Conservation (phyloP, 2,329 filamentous ascomycete genomes). For the Rhinocladiella mackenziei region DNA sequence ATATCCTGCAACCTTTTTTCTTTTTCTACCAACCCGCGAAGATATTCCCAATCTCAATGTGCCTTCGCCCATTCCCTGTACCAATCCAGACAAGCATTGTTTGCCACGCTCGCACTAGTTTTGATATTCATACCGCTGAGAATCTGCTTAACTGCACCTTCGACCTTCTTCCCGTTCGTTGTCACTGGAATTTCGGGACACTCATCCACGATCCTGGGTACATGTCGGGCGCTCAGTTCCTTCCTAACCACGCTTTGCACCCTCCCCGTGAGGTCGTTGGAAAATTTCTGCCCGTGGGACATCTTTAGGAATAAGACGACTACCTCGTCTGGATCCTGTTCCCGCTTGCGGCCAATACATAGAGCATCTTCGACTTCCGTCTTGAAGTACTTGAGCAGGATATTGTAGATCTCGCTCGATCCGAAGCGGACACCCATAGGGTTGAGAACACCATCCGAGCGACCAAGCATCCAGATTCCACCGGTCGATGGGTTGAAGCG, state of each 20-base stretch:
- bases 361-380: slow-evolving; percentile 76
- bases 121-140: slow-evolving; percentile 81
- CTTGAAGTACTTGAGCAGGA: slow-evolving; percentile 79
- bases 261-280: slow-evolving; percentile 54
- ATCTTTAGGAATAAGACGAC: slow-evolving; percentile 87
- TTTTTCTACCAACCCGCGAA: too few species aligned
- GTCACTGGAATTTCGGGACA: slow-evolving; percentile 87
- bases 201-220: slow-evolving; percentile 76
- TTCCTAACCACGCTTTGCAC: slow-evolving; percentile 68
- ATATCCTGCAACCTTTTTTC: too few species aligned
- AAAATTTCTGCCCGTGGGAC: slow-evolving; percentile 55
- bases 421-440: slow-evolving; percentile 88
- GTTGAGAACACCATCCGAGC: slow-evolving; percentile 89
- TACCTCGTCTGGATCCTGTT: slow-evolving; percentile 73
- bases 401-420: slow-evolving; percentile 92
- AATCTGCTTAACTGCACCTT: slow-evolving; percentile 95
- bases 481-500: slow-evolving; percentile 65
- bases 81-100: slow-evolving; percentile 82
- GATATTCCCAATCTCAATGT: too few species aligned
- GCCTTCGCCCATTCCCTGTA: slow-evolving; percentile 69
- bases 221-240: slow-evolving; percentile 83
- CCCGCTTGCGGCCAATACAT: slow-evolving; percentile 73
- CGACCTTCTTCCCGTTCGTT: slow-evolving; percentile 95
- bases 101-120: slow-evolving; percentile 89
- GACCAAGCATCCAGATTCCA: slow-evolving; percentile 83